A percentile compares a stretch with the other conserved stretches of the same genome.
Conservation (phyloP, 169 alveolate species). For the Plasmodium malariae region DNA sequence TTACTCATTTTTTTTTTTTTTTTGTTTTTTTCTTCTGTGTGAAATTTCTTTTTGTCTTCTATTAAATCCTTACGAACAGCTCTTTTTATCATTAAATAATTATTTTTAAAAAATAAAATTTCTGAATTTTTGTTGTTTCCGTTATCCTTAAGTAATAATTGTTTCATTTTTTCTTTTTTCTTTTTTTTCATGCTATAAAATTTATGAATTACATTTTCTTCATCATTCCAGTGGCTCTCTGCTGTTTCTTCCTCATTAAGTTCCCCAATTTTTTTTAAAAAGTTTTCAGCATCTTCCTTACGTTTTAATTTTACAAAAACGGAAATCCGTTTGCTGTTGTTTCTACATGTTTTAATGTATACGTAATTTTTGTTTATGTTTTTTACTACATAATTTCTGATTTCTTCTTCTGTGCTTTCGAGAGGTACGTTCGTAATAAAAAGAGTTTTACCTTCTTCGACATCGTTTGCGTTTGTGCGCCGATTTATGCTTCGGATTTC, state of each 20-base stretch:
- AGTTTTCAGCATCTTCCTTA: constrained; percentile 65
- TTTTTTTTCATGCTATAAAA: constrained; percentile 52
- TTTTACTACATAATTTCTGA: constrained; percentile 21
- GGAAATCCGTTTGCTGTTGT: constrained; percentile 10
- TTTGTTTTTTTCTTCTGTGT: constrained; percentile 18
- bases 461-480: constrained; percentile 13
- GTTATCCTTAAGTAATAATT: constrained; percentile 38
- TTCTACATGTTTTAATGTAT: constrained; percentile 49
- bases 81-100: constrained; percentile 70
- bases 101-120: constrained; percentile 66
- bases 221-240: neutral
- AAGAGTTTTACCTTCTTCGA: constrained; percentile 56
- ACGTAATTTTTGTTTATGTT: constrained; percentile 41
- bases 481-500: neutral
- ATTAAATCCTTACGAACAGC: constrained; percentile 66
- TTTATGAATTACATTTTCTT: constrained; percentile 63
- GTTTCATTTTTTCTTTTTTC: constrained; percentile 69
- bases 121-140: constrained; percentile 22
- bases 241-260: constrained; percentile 20
- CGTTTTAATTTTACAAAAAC: constrained; percentile 61
- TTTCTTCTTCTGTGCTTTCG: constrained; percentile 60
- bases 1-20: constrained; percentile 38
- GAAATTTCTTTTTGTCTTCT: constrained; percentile 36
- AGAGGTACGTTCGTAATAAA: constrained; percentile 66
- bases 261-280: constrained; percentile 77